Conservation (phyloP, 805 yeast genomes). For the Cephaloascus fragrans region DNA sequence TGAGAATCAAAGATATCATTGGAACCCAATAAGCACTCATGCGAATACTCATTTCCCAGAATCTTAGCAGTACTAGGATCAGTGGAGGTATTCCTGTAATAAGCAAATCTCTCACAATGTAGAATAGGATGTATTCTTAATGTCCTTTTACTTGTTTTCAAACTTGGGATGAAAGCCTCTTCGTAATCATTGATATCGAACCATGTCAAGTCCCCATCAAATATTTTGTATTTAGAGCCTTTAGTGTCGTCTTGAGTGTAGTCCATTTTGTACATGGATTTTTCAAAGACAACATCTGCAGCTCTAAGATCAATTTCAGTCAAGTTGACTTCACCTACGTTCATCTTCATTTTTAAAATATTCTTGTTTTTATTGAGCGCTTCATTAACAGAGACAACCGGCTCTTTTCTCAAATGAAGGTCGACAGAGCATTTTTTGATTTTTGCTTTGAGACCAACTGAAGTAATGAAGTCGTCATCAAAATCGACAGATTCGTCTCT, state of each 20-base stretch:
- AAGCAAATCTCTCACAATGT: constrained; percentile 60
- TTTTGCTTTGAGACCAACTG: constrained; percentile 56
- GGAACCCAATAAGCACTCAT: constrained; percentile 17
- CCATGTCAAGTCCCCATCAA: constrained; percentile 53
- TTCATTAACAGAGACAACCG: constrained; percentile 24
- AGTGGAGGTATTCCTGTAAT: constrained; percentile 46
- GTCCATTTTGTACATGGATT: constrained; percentile 4
- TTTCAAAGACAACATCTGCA: constrained; percentile 35
- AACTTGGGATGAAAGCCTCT: constrained; percentile 39
- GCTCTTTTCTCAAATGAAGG: constrained; percentile 30
- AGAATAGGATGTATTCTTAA: constrained; percentile 53
- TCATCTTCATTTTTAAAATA: constrained; percentile 48
- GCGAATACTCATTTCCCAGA: constrained; percentile 18
- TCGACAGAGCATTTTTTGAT: constrained; percentile 27
- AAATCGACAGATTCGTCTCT: constrained; percentile 33
- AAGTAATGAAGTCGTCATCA: constrained; percentile 35
- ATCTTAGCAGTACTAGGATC: constrained; percentile 6
- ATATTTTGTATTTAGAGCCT: constrained; percentile 19
- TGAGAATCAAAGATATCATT: constrained; percentile 18
- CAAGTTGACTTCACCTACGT: constrained; percentile 53
- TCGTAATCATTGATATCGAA: constrained; percentile 51
- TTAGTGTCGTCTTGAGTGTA: constrained; percentile 5
- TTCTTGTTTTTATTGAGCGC: constrained; percentile 37
- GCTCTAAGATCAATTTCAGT: constrained; percentile 51
- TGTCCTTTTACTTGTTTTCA: constrained; percentile 22